Percentiles rank a stretch among this genome's conserved stretches.
Evolutionary conservation across 192 early-diverging fungal species (phyloP).

Genomic region (Cetraspora pellucida): DNA sequence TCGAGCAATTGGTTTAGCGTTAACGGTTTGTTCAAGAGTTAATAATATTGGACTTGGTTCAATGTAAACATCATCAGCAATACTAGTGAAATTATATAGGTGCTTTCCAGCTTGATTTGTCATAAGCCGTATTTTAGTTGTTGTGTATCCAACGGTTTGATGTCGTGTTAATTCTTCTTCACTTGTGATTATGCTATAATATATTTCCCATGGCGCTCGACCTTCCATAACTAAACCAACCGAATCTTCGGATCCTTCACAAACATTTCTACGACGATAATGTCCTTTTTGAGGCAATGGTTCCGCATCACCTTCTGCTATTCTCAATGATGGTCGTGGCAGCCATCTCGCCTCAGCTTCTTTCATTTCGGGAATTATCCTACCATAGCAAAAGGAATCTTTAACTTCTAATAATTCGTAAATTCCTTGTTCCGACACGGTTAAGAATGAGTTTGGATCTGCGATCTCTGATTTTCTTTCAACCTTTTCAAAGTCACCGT

Average conservation of each 20-base stretch:
- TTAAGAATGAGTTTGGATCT: conserved; percentile 40
- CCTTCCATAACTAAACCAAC: conserved; percentile 41
- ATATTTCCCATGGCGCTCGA: conserved; percentile 26
- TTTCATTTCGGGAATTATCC: conserved; percentile 34
- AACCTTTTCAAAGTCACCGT: conserved; percentile 2
- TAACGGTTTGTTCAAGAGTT: conserved; percentile 41
- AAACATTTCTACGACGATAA: conserved; percentile 41
- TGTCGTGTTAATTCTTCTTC: background rate
- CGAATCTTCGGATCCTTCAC: conserved; percentile 41
- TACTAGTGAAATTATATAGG: conserved; percentile 40
- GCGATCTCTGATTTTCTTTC: conserved; percentile 2
- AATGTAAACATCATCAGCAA: conserved; percentile 47
- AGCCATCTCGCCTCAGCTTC: conserved; percentile 36
- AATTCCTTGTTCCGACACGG: conserved; percentile 38
- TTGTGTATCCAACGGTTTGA: conserved; percentile 31
- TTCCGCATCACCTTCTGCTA: conserved; percentile 36
- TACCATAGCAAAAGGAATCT: conserved; percentile 48
- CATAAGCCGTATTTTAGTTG: conserved; percentile 37
- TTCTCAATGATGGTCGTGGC: conserved; percentile 34
- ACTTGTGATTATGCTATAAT: conserved; percentile 5
- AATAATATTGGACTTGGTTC: conserved; percentile 29
- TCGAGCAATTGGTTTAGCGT: conserved; percentile 37
- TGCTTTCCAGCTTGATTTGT: conserved; percentile 40
- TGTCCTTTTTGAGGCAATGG: conserved; percentile 6
- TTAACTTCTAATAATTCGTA: conserved; percentile 47